These are phyloP conservation scores for Heracleum sosnowskyi DNA, from an alignment of 129 eudicot genomes.

Conservation along the genomic window DNA sequence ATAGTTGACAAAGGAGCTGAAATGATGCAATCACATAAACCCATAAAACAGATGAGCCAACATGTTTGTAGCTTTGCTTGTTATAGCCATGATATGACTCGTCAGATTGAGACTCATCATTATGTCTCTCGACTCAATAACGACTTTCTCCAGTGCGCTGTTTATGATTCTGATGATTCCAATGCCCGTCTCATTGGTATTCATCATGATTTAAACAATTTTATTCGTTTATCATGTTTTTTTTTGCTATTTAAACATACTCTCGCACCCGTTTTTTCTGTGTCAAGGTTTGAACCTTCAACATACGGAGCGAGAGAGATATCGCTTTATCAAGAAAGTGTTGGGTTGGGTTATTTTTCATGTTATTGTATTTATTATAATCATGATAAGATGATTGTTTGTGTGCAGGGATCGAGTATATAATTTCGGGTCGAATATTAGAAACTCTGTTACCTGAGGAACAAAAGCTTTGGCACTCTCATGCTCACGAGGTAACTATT, in stretches of 20 bases:
- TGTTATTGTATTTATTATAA: too few species aligned
- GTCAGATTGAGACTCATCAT: constrained; percentile 84
- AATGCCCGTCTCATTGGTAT: constrained; percentile 55
- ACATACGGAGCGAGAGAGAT: too few species aligned
- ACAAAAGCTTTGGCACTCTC: constrained; percentile 93
- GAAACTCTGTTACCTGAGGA: constrained; percentile 59
- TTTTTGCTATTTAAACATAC: too few species aligned
- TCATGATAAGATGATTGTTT: background rate
- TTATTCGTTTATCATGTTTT: background rate
- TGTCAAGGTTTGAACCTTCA: too few species aligned
- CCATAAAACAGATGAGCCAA: constrained; percentile 53
- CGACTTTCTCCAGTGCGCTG: constrained; percentile 80
- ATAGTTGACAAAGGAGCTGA: constrained; percentile 71
- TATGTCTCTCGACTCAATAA: constrained; percentile 51
- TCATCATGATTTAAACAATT: background rate
- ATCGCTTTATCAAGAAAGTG: too few species aligned
- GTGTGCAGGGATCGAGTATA: constrained; percentile 69
- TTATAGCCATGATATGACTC: constrained; percentile 76
- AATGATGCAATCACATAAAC: constrained; percentile 63
- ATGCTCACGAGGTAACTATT: constrained; percentile 46
- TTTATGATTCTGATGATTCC: constrained; percentile 61
- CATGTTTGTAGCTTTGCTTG: constrained; percentile 72
- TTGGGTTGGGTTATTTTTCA: too few species aligned
- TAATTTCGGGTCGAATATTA: constrained; percentile 57
- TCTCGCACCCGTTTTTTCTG: too few species aligned